A percentile compares a stretch with the other conserved stretches of the same genome.
phyloP scores from a whole-genome alignment of 1,139 yeast species.

The Petasospora fabianii region DNA sequence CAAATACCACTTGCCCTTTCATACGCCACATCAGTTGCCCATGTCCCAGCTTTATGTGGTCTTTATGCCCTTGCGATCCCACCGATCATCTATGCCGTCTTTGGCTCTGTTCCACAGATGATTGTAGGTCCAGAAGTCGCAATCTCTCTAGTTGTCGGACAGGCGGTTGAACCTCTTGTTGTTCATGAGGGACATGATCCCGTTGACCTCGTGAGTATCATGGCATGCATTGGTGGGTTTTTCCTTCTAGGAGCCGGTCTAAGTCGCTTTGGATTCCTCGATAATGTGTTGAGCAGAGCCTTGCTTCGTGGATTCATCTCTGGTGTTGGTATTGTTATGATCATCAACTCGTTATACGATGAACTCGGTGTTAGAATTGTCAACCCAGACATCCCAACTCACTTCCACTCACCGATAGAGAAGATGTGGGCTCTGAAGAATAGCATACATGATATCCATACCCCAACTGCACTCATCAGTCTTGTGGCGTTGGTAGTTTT shows the following conservation, averaged over 20 bases:
- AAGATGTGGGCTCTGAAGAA: constrained; percentile 57
- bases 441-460: constrained; percentile 41
- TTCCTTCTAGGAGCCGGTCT: constrained; percentile 74
- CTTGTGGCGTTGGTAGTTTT: too few relatives aligned
- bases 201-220: constrained; percentile 64
- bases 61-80: constrained; percentile 77
- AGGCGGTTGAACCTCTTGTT: constrained; percentile 69
- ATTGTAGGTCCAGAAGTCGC: constrained; percentile 98
- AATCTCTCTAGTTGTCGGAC: constrained; percentile 85
- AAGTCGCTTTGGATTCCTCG: constrained; percentile 82
- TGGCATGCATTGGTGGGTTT: constrained; percentile 77
- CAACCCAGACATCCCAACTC: constrained; percentile 41
- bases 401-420: constrained; percentile 73
- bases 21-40: constrained; percentile 86
- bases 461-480: constrained; percentile 53
- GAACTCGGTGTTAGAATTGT: constrained; percentile 60
- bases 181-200: constrained; percentile 54
- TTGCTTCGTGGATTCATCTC: constrained; percentile 84
- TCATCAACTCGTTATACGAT: constrained; percentile 69
- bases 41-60: constrained; percentile 86
- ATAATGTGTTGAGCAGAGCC: constrained; percentile 80
- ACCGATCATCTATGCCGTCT: constrained; percentile 74
- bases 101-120: constrained; percentile 96
- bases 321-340: constrained; percentile 91
- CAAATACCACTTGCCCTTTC: constrained; percentile 89